Evolutionary conservation across 2,329 filamentous ascomycete genomes (phyloP).

Genomic region (Neopestalotiopsis rosae): DNA sequence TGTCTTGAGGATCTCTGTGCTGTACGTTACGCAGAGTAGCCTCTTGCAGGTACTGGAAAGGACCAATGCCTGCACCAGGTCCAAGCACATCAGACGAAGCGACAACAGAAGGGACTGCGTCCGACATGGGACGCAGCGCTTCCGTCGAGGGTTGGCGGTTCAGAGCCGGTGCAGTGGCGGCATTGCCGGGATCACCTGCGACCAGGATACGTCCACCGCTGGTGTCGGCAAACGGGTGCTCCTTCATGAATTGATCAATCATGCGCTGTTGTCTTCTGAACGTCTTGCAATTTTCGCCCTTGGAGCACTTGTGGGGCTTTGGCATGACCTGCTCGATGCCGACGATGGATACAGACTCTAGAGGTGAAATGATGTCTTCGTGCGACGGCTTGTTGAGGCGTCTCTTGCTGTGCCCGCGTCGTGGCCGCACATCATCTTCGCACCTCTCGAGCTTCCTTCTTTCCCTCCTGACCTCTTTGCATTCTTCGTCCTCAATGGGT

Average conservation of each 20-base stretch:
- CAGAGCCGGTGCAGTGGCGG: slow-evolving; percentile 64
- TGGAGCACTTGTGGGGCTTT: slow-evolving; percentile 82
- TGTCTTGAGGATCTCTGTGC: slow-evolving; percentile 84
- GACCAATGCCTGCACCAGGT: slow-evolving; percentile 63
- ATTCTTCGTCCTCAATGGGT: slow-evolving; percentile 65
- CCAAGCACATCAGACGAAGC: slow-evolving; percentile 92
- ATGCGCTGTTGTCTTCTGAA: slow-evolving; percentile 81
- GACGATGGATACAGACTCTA: slow-evolving; percentile 88
- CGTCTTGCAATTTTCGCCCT: slow-evolving; percentile 85
- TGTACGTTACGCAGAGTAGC: slow-evolving; percentile 73
- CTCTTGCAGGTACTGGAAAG: slow-evolving; percentile 75
- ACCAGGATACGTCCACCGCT: slow-evolving; percentile 74
- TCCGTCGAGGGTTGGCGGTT: slow-evolving; percentile 60
- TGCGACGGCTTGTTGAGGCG: slow-evolving; percentile 39
- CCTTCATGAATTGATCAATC: slow-evolving; percentile 75
- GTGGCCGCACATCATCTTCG: slow-evolving; percentile 33
- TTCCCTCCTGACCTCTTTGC: slow-evolving; percentile 55
- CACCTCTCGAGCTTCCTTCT: slow-evolving; percentile 42
- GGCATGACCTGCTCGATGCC: slow-evolving; percentile 89
- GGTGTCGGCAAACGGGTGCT: slow-evolving; percentile 71
- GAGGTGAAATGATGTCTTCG: slow-evolving; percentile 75
- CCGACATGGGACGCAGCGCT: slow-evolving; percentile 70
- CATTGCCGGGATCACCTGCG: slow-evolving; percentile 79
- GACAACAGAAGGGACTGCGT: slow-evolving; percentile 80
- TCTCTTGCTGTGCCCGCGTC: slow-evolving; percentile 39